A percentile compares a stretch with the other conserved stretches of the same genome.
Evolutionary conservation across 768 basidiomycete species (phyloP).

Genomic region (Pholiota molesta): DNA sequence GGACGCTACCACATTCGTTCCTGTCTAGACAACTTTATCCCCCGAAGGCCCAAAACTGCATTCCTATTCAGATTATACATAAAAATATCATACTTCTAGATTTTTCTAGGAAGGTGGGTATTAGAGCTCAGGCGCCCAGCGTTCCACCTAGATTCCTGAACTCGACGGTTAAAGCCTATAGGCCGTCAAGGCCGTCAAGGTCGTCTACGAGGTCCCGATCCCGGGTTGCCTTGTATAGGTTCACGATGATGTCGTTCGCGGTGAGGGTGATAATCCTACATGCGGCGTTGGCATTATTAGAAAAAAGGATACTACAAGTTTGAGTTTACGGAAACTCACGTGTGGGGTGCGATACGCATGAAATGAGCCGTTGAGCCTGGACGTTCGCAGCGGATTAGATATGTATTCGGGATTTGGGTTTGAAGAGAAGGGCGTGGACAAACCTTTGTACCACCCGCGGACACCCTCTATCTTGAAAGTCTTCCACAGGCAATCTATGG

Average conservation of each 20-base stretch:
- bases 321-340: slow-evolving; percentile 48
- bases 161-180: background rate
- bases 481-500: slow-evolving; percentile 97
- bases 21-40: too few relatives aligned
- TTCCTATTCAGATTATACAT: background rate
- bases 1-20: too few relatives aligned
- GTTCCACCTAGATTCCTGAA: background rate
- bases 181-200: slow-evolving; percentile 44
- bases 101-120: background rate
- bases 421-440: background rate
- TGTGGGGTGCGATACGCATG: slow-evolving; percentile 89
- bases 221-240: slow-evolving; percentile 58
- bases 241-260: slow-evolving; percentile 78
- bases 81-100: background rate
- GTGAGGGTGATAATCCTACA: slow-evolving; percentile 87
- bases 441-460: slow-evolving; percentile 95
- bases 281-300: background rate
- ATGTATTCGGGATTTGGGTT: slow-evolving; percentile 5
- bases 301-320: background rate
- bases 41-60: background rate
- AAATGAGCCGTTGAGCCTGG: slow-evolving; percentile 93
- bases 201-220: slow-evolving; percentile 41
- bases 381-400: background rate
- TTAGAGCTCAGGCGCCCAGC: background rate
- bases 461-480: slow-evolving; percentile 90